These are phyloP conservation scores for Umbelopsis vinacea DNA, from an alignment of 192 early-diverging fungal species.

Conservation along the genomic window DNA sequence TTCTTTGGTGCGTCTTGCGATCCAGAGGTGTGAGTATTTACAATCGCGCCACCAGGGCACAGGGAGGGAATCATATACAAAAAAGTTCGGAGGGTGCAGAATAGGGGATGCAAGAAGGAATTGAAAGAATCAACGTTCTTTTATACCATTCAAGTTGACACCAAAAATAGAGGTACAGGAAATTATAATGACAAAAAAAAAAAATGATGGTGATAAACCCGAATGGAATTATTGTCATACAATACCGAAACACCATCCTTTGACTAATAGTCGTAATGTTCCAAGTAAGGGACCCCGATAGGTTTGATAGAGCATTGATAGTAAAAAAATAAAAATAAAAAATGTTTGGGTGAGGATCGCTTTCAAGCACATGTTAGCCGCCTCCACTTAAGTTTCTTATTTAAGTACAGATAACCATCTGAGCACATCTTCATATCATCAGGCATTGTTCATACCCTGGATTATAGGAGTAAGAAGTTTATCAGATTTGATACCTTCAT, in stretches of 20 bases:
- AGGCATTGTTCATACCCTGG: too few relatives aligned
- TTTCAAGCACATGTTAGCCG: too few relatives aligned
- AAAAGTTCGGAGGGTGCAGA: background rate
- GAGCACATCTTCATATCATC: too few relatives aligned
- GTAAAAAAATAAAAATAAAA: background rate
- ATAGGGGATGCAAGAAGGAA: background rate
- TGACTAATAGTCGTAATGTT: background rate
- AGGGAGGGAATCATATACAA: conserved; percentile 10
- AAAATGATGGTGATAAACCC: background rate
- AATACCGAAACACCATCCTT: background rate
- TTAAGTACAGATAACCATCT: too few relatives aligned
- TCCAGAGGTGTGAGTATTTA: conserved; percentile 1
- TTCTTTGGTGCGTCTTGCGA: background rate
- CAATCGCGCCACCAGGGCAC: conserved; percentile 24
- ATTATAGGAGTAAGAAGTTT: too few relatives aligned
- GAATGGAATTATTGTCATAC: too few relatives aligned
- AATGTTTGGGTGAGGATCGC: too few relatives aligned
- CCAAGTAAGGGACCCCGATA: too few relatives aligned
- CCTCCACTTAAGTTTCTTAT: too few relatives aligned
- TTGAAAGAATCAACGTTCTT: background rate
- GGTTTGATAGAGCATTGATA: background rate
- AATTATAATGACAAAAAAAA: conserved; percentile 3
- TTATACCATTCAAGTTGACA: background rate
- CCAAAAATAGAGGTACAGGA: background rate
- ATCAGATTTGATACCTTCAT: too few relatives aligned